Evolutionary conservation across 2,329 filamentous ascomycete genomes (phyloP), one percentile per base, ranked within the genome.

Genomic region (Alternaria sp.): DNA sequence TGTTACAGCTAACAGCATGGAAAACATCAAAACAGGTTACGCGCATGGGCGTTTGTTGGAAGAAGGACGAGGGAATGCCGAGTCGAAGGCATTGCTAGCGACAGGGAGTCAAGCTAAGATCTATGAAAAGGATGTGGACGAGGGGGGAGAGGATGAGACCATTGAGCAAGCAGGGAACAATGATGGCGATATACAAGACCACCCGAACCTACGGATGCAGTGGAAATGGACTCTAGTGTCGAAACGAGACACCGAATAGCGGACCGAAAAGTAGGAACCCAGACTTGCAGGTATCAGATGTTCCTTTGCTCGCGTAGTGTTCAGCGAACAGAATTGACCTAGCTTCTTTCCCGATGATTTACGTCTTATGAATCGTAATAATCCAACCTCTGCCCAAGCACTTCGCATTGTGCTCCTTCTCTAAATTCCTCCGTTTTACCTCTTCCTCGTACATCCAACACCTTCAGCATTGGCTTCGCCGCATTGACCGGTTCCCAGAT

Each of bases 181-280:
- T 54, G 38, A 59, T 53, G 18, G 52, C 34, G 8, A 36, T 56
- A 24, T 54, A 44, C 22, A 47, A 41, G 57, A 58, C 14, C 66
- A 68, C 57, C 56, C 61, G n/a, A 62, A 62, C 14, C 16, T 63
- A 57, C 56, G 28, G 18, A 55, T 66, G 57, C 55, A 62, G 36
- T 66, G 65, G 65, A 61, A 43, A 11, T 66, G 63, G 64, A 65
- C 63, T 16, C 59, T 59, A 20, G 14, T 64, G 49, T 16, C 22
- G 57, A 48, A 49, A 24, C 36, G 32, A 34, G 26, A 57, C 11
- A 18, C 63, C 69, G 39, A 66, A 73, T 24, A 14, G 3, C 24
- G 24, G 18, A 30, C 4, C 30, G 24, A 7, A 24, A n/a, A 36
- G 18, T 12, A 24, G 39, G 22, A 24, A 5, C 5, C 12, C 5